Percentiles rank a stretch among this genome's conserved stretches.
Conservation (phyloP, 352 stramenopile genomes). For the Phytophthora aleatoria region DNA sequence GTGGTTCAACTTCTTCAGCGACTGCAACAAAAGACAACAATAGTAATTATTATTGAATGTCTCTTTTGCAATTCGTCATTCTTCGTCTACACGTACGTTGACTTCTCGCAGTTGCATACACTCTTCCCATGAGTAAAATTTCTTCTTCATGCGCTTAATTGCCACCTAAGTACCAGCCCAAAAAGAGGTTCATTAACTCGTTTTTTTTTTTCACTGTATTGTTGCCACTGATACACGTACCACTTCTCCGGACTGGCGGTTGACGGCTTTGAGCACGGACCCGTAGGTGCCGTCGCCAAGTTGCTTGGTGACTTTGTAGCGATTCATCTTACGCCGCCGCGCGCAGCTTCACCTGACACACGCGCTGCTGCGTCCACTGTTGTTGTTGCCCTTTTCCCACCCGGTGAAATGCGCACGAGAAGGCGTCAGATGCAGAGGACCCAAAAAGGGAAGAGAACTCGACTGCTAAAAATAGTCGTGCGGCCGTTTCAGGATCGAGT, state of each 20-base stretch:
- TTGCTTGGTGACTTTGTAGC: constrained; percentile 96
- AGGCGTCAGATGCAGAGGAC: constrained; percentile 22
- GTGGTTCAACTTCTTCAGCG: constrained; percentile 95
- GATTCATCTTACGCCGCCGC: constrained; percentile 70
- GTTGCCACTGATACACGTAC: constrained; percentile 38
- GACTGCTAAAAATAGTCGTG: constrained; percentile 23
- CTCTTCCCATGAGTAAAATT: constrained; percentile 96
- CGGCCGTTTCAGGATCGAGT: constrained; percentile 26
- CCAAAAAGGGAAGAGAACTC: constrained; percentile 13
- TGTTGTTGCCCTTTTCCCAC: constrained; percentile 31
- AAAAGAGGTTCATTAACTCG: background rate
- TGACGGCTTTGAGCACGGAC: constrained; percentile 94
- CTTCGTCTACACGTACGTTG: constrained; percentile 65
- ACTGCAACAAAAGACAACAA: constrained; percentile 48
- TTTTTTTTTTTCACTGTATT: background rate
- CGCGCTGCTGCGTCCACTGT: background rate
- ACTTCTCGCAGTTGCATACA: constrained; percentile 98
- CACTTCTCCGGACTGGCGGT: constrained; percentile 93
- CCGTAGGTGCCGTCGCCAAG: constrained; percentile 96
- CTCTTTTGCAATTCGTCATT: background rate
- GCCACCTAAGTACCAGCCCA: constrained; percentile 66
- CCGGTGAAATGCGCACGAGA: constrained; percentile 14
- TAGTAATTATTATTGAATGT: constrained; percentile 4
- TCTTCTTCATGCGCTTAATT: constrained; percentile 98
- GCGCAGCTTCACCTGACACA: background rate